Conservation (phyloP, 371 early-diverging fungal species). For the Funneliformis caledonium region DNA sequence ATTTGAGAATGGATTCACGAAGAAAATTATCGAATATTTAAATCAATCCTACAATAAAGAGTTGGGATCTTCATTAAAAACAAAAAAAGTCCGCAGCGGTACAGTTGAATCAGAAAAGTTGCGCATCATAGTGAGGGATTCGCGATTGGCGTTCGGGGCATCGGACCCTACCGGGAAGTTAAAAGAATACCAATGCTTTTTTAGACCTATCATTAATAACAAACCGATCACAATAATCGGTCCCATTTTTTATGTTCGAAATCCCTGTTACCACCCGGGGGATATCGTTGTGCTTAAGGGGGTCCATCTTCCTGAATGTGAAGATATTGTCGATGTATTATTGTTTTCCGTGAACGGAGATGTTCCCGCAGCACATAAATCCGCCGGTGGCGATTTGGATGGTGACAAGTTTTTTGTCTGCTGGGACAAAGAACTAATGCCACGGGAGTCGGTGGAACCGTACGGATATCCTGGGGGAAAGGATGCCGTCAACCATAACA, state of each 20-base stretch:
- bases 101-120: neutral
- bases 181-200: neutral
- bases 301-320: slow-evolving; percentile 64
- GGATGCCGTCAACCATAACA: neutral
- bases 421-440: slow-evolving; percentile 38
- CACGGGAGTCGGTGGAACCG: slow-evolving; percentile 3
- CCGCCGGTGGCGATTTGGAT: slow-evolving; percentile 86
- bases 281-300: slow-evolving; percentile 75
- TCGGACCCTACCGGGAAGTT: neutral
- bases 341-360: slow-evolving; percentile 82
- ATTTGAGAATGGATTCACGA: slow-evolving; percentile 4
- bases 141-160: neutral
- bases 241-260: slow-evolving; percentile 54
- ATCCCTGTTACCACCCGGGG: slow-evolving; percentile 85
- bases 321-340: slow-evolving; percentile 69
- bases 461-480: slow-evolving; percentile 4
- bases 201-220: neutral
- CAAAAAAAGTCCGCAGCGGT: neutral
- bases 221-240: neutral
- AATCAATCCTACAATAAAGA: neutral
- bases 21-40: neutral
- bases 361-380: slow-evolving; percentile 69
- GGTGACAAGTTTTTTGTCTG: slow-evolving; percentile 65
- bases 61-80: neutral
- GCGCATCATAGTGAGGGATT: neutral